These are phyloP conservation scores for Testicularia cyperi DNA, from an alignment of 1,284 basidiomycete species.

Conservation along the genomic window DNA sequence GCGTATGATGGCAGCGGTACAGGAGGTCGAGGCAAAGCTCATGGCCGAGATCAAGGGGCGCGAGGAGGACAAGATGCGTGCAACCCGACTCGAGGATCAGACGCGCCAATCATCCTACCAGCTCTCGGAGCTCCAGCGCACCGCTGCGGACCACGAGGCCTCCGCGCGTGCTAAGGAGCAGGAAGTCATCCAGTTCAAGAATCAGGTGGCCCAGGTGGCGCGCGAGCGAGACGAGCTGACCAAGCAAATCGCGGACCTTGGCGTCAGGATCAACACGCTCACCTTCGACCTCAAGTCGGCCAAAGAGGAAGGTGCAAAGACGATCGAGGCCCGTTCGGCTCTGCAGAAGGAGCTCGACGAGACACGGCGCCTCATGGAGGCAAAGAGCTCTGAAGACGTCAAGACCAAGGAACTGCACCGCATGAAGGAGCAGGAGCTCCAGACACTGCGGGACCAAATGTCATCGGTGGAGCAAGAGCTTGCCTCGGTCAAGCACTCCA, in stretches of 20 bases:
- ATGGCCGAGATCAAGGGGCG: conserved; percentile 68
- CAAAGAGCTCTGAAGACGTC: conserved; percentile 82
- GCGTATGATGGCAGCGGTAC: conserved; percentile 69
- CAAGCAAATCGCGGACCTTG: conserved; percentile 68
- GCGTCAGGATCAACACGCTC: conserved; percentile 71
- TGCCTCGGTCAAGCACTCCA: conserved; percentile 54
- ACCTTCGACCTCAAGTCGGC: conserved; percentile 70
- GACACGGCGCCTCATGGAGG: conserved; percentile 71
- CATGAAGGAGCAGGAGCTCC: conserved; percentile 81
- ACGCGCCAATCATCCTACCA: conserved; percentile 70
- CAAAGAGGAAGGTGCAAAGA: conserved; percentile 68
- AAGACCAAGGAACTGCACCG: conserved; percentile 80
- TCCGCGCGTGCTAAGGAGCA: conserved; percentile 79
- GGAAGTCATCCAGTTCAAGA: conserved; percentile 68
- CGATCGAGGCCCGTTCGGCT: conserved; percentile 66
- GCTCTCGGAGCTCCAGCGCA: conserved; percentile 74
- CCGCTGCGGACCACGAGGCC: conserved; percentile 74
- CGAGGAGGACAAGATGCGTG: conserved; percentile 36
- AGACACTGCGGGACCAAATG: conserved; percentile 72
- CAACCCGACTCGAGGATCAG: conserved; percentile 43
- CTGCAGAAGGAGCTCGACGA: conserved; percentile 84
- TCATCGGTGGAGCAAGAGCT: conserved; percentile 56
- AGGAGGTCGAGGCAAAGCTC: conserved; percentile 76
- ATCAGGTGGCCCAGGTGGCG: conserved; percentile 67
- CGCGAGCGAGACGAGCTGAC: conserved; percentile 58